phyloP scores from a whole-genome alignment of 805 yeast genomes.

The Zygosaccharomyces gambellarensis region DNA sequence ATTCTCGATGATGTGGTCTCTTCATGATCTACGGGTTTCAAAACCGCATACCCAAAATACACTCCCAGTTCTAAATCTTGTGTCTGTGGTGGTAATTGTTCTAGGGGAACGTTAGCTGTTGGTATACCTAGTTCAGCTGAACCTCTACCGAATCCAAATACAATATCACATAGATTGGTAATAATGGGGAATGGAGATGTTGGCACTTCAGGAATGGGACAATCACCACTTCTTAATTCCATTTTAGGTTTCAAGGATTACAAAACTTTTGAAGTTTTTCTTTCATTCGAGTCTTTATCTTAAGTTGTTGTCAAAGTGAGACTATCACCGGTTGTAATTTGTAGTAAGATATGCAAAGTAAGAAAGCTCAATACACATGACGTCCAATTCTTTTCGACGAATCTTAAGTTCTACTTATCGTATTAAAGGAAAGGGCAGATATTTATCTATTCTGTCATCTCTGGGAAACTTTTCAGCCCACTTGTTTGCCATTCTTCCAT shows the following conservation, averaged over 20 bases:
- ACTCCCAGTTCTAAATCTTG: constrained; percentile 65
- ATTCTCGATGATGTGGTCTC: constrained; percentile 29
- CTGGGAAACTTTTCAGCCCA: constrained; percentile 43
- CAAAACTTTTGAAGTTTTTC: neutral
- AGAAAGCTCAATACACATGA: neutral
- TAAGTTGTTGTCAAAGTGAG: neutral
- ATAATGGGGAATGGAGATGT: constrained; percentile 46
- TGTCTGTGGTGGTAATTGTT: constrained; percentile 40
- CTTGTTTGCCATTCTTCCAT: constrained; percentile 71
- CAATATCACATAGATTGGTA: constrained; percentile 43
- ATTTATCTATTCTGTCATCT: constrained; percentile 30
- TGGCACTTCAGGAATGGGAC: constrained; percentile 40
- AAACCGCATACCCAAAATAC: constrained; percentile 73
- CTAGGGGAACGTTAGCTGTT: constrained; percentile 81
- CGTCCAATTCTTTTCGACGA: neutral
- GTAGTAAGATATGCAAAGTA: neutral
- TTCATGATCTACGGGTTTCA: constrained; percentile 24
- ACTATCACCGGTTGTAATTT: neutral
- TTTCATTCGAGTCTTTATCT: neutral
- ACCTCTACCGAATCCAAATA: constrained; percentile 93
- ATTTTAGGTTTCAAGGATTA: neutral
- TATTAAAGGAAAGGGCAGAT: neutral
- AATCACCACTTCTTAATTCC: constrained; percentile 23
- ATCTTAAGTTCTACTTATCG: neutral
- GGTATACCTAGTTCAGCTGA: constrained; percentile 91